Evolutionary conservation across 164 flowering plant species (phyloP).

Genomic region (Vitis cinerea): DNA sequence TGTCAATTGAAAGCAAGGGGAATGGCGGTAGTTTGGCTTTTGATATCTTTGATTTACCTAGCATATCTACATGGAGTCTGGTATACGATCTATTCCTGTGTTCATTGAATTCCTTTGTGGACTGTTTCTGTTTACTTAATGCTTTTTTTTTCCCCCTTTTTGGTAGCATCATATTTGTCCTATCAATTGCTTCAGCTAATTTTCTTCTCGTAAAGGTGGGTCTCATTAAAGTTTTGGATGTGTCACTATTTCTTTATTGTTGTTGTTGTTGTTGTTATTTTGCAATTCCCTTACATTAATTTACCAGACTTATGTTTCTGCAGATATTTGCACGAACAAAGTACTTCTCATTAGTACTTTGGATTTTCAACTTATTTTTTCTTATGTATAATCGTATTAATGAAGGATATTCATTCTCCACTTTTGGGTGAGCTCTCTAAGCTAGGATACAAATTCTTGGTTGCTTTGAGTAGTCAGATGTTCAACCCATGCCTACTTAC

Average conservation of each 20-base stretch:
- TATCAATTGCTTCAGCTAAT: slow-evolving; percentile 71
- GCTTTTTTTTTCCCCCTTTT: not conserved
- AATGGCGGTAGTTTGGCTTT: slow-evolving; percentile 78
- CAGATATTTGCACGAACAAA: slow-evolving; percentile 70
- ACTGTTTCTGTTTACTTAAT: not conserved
- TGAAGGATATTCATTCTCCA: slow-evolving; percentile 83
- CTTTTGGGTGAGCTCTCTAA: slow-evolving; percentile 62
- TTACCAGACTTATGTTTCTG: slow-evolving; percentile 33
- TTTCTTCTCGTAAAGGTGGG: slow-evolving; percentile 81
- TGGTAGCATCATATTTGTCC: slow-evolving; percentile 68
- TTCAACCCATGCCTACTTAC: not conserved
- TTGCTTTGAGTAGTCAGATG: not conserved
- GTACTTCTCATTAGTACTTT: slow-evolving; percentile 58
- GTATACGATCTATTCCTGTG: slow-evolving; percentile 28
- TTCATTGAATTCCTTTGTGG: not conserved
- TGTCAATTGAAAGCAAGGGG: slow-evolving; percentile 60
- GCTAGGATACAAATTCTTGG: not conserved
- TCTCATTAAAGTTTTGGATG: not conserved
- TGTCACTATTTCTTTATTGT: not conserved
- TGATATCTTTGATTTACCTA: slow-evolving; percentile 67
- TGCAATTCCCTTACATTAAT: slow-evolving; percentile 14
- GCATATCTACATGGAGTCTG: slow-evolving; percentile 88
- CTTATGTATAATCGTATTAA: slow-evolving; percentile 80
- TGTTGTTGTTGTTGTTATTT: not conserved
- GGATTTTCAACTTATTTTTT: slow-evolving; percentile 72